Evolutionary conservation across 768 basidiomycete species (phyloP).

Genomic region (Lactifluus pinguis): DNA sequence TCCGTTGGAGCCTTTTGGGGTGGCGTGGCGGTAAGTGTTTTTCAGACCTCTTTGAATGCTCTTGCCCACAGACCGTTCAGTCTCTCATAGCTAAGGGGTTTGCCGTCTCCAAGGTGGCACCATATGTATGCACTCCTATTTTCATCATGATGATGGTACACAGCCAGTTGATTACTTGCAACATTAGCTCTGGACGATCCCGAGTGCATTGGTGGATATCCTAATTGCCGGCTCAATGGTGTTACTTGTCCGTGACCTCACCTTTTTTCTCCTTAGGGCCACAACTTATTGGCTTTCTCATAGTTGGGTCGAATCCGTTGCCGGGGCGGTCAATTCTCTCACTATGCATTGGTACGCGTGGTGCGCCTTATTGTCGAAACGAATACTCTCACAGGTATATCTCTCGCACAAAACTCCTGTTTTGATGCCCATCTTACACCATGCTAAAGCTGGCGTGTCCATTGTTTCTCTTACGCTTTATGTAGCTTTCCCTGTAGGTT

Average conservation of each 20-base stretch:
- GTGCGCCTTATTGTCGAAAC: conserved; percentile 24
- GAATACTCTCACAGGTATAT: conserved; percentile 5
- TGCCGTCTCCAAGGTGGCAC: not conserved
- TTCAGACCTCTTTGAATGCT: not conserved
- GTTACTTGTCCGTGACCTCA: not conserved
- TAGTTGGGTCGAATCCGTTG: not conserved
- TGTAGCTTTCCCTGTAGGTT: no score
- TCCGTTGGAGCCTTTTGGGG: conserved; percentile 1
- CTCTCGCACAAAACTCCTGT: no score
- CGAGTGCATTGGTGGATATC: conserved; percentile 3
- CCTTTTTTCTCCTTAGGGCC: not conserved
- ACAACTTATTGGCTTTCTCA: not conserved
- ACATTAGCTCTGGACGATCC: conserved; percentile 3
- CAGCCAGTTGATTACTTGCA: not conserved
- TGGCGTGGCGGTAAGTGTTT: not conserved
- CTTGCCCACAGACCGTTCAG: not conserved
- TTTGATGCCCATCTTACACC: no score
- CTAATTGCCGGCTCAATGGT: conserved; percentile 8
- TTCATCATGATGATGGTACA: not conserved
- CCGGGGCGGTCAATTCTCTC: not conserved
- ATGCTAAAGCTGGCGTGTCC: no score
- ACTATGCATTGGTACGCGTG: conserved; percentile 17
- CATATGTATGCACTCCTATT: not conserved
- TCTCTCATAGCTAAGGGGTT: not conserved
- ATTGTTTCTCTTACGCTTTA: no score